Evolutionary conservation across 2,329 filamentous ascomycete genomes (phyloP).

Genomic region (Trichoderma lentiforme): DNA sequence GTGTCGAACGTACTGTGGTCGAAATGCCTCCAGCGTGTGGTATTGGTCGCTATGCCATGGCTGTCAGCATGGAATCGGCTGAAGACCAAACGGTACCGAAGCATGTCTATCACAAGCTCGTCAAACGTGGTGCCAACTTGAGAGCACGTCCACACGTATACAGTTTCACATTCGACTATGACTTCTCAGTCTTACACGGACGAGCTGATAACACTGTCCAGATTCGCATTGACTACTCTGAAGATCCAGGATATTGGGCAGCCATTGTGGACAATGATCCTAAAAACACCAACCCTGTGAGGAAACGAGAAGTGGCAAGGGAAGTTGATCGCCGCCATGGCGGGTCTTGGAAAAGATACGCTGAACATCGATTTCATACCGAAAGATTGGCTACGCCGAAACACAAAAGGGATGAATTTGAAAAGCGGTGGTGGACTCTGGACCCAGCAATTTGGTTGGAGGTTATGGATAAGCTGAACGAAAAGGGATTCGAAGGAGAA

Average conservation of each 20-base stretch:
- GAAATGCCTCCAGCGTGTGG: not conserved
- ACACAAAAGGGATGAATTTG: not conserved
- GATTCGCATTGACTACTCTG: not conserved
- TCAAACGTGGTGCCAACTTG: not conserved
- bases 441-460: not conserved
- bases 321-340: not conserved
- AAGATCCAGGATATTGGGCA: not conserved
- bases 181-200: not conserved
- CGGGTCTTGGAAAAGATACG: not conserved
- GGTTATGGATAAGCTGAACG: not conserved
- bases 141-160: not conserved
- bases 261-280: not conserved
- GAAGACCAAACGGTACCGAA: not conserved
- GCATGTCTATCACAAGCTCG: not conserved
- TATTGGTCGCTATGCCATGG: not conserved
- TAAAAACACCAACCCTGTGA: not conserved
- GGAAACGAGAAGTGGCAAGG: not conserved
- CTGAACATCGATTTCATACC: not conserved
- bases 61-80: not conserved
- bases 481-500: not conserved
- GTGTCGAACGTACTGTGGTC: not conserved
- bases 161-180: not conserved
- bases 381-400: not conserved
- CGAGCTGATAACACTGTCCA: not conserved
- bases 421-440: not conserved